Evolutionary conservation across 371 early-diverging fungal genomes (phyloP).

Genomic region (Rhizopus sp.): DNA sequence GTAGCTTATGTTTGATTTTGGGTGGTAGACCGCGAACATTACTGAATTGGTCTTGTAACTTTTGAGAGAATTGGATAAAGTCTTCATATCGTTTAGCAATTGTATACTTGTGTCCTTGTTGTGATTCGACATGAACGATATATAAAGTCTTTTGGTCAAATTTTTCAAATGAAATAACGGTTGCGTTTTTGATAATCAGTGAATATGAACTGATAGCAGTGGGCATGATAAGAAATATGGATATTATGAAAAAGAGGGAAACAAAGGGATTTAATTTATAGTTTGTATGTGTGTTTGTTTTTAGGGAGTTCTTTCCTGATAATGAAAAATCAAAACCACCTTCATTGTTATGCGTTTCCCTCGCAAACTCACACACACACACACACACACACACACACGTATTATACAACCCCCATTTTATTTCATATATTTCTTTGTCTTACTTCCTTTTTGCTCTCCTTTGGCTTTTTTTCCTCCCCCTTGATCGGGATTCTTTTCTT

Average conservation of each 20-base stretch:
- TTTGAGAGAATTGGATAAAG: conserved; percentile 29
- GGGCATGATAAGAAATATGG: conserved; percentile 5
- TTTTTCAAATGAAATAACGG: conserved; percentile 26
- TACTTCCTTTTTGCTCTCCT: background rate
- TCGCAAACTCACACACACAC: too few species aligned
- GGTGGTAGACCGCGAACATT: conserved; percentile 14
- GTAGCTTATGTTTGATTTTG: conserved; percentile 20
- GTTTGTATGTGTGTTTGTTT: conserved; percentile 5
- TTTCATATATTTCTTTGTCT: too few species aligned
- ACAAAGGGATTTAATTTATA: conserved; percentile 3
- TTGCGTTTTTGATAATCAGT: conserved; percentile 14
- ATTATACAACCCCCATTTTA: background rate
- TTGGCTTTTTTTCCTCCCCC: background rate
- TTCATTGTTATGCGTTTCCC: too few species aligned
- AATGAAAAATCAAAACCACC: too few species aligned
- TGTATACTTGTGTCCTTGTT: conserved; percentile 6
- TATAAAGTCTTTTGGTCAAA: conserved; percentile 30
- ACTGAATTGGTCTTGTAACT: conserved; percentile 20
- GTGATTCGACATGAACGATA: conserved; percentile 19
- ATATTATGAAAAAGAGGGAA: background rate
- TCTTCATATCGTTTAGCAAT: conserved; percentile 27
- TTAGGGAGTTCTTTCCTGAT: conserved; percentile 6
- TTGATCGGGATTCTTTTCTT: conserved; percentile 3
- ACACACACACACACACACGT: too few species aligned
- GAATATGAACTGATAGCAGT: background rate